Evolutionary conservation across 2,329 filamentous ascomycete genomes (phyloP).

Genomic region (Didymella lethalis): DNA sequence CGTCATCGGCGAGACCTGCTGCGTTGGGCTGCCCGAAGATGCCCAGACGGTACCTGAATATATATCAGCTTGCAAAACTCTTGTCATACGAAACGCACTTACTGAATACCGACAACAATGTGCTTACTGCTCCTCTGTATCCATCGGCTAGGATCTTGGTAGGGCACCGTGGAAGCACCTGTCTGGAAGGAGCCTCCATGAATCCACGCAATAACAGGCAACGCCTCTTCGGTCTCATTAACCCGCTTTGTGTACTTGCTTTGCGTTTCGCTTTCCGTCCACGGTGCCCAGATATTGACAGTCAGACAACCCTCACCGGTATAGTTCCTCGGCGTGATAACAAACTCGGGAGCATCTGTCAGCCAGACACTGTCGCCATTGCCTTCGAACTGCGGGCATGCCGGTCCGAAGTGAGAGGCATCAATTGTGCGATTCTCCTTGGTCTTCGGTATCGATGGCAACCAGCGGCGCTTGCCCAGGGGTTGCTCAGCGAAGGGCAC

Average conservation of each 20-base stretch:
- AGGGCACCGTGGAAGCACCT: slow-evolving; percentile 57
- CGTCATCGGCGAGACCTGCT: slow-evolving; percentile 34
- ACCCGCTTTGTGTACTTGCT: slow-evolving; percentile 17
- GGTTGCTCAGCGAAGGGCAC: slow-evolving; percentile 51
- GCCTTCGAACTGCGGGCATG: slow-evolving; percentile 40
- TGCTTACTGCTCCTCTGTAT: slow-evolving; percentile 48
- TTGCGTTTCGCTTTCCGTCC: slow-evolving; percentile 11
- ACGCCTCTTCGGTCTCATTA: slow-evolving; percentile 19
- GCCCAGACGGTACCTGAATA: slow-evolving; percentile 45
- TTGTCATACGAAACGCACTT: slow-evolving; percentile 2
- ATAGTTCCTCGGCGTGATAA: slow-evolving; percentile 28
- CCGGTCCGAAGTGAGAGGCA: slow-evolving; percentile 37
- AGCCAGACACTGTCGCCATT: slow-evolving; percentile 32
- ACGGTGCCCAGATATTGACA: slow-evolving; percentile 57
- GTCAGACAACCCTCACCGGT: slow-evolving; percentile 57
- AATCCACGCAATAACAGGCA: slow-evolving; percentile 59
- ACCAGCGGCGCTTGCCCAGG: slow-evolving; percentile 43
- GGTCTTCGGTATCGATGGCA: slow-evolving; percentile 39
- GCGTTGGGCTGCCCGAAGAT: slow-evolving; percentile 53
- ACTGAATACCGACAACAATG: slow-evolving; percentile 47
- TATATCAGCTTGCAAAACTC: neutral
- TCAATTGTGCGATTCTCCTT: slow-evolving; percentile 33
- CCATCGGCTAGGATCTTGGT: slow-evolving; percentile 39
- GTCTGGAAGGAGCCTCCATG: slow-evolving; percentile 58
- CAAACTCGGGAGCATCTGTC: slow-evolving; percentile 38